Evolutionary conservation across 2,329 filamentous ascomycete genomes (phyloP), one percentile per base, ranked within the genome.

Genomic region (Torrubiellomyces zombiae): DNA sequence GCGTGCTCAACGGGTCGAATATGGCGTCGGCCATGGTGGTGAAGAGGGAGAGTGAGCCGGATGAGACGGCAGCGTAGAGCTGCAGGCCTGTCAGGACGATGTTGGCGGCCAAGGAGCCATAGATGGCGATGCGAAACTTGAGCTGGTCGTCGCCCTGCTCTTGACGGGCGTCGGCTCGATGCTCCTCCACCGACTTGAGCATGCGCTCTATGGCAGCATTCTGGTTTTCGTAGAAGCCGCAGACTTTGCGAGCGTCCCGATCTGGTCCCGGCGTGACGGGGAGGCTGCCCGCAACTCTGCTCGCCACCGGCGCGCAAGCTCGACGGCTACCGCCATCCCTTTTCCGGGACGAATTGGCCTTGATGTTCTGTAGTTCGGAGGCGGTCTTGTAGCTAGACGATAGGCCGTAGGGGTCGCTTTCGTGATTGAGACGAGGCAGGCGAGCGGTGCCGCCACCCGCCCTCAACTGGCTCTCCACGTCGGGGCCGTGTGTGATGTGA

Each of bases 11-110:
- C 7, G 83, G 89, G 45, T 95, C 89, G 53, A 95, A 95, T 36
- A 95, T 63, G 25, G 85, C 74, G 51, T 98, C 89, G 10, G 85
- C 86, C 79, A 92, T 92, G 34, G 86, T 98, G 10, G 89, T 94
- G 56, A 95, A 94, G 23, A 98, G 71, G 5, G 86, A 93, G 18
- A 95, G 66, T n/a, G 83, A 94, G 23, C 77, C 73, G 0, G 85
- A 93, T 0, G 78, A 70, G 22, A 81, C 67, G 32, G 89, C 89
- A 21, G 76, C 89, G 46, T 91, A 98, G 18, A 94, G 58, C 51
- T 98, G 89, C 11, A 98, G 61, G 4, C 63, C 62, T 0, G 85
- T 72, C 5, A 98, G 63, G 15, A 78, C 33, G 28, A 94, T 49
- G 41, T 95, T 95, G 30, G 85, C 86, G 1, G 56, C 67, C 38